Conservation (phyloP, 1,284 basidiomycete species). For the Ustilago xerochloae region DNA sequence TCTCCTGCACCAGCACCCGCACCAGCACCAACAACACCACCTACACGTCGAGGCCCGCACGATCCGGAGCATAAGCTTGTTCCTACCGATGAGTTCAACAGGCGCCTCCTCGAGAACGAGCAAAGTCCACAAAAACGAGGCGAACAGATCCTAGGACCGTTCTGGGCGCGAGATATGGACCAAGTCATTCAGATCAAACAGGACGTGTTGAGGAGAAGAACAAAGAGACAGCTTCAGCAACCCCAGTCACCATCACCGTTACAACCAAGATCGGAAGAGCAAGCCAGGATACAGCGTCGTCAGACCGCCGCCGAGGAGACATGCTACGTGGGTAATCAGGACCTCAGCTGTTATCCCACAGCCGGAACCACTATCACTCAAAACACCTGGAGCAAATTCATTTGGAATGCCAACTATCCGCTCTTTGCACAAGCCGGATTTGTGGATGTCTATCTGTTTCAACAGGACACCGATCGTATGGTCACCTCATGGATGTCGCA, state of each 20-base stretch:
- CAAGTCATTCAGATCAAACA: conserved; percentile 39
- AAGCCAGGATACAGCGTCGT: conserved; percentile 23
- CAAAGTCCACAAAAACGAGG: neutral
- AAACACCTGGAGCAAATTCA: conserved; percentile 54
- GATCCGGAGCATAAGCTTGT: conserved; percentile 39
- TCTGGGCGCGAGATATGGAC: conserved; percentile 44
- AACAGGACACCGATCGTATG: conserved; percentile 51
- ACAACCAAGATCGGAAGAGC: neutral
- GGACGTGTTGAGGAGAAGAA: conserved; percentile 6
- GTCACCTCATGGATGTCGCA: conserved; percentile 55
- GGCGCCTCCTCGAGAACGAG: conserved; percentile 13
- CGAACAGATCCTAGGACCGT: conserved; percentile 46
- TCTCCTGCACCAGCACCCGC: conserved; percentile 29
- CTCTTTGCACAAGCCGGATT: conserved; percentile 52
- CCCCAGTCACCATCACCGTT: conserved; percentile 1
- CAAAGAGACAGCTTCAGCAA: neutral
- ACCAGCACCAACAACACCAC: conserved; percentile 36
- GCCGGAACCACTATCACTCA: conserved; percentile 44
- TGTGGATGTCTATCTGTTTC: conserved; percentile 63
- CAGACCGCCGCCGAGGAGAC: conserved; percentile 50
- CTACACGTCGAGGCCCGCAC: conserved; percentile 24
- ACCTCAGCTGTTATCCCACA: conserved; percentile 61
- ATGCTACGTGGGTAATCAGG: conserved; percentile 58
- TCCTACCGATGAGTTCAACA: conserved; percentile 17
- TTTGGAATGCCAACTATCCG: conserved; percentile 62